Percentiles rank a stretch among this genome's conserved stretches.
Conservation (phyloP, 148 eudicot genomes). For the Mesembryanthemum crystallinum region DNA sequence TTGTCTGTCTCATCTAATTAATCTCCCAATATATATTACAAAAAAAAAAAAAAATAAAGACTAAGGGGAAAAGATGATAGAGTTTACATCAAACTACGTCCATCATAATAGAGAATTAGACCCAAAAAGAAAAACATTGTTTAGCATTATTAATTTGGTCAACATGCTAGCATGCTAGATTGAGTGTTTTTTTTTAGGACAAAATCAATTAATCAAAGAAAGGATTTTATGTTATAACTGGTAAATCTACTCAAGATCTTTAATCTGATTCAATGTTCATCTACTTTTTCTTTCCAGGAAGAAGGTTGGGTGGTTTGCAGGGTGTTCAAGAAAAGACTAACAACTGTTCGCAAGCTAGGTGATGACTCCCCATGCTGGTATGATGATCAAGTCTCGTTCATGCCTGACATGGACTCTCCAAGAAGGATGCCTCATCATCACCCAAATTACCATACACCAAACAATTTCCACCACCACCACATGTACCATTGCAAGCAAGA, state of each 20-base stretch:
- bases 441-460: conserved; percentile 36
- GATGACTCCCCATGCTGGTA: conserved; percentile 67
- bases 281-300: conserved; percentile 48
- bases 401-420: conserved; percentile 66
- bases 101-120: too few relatives aligned
- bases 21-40: too few relatives aligned
- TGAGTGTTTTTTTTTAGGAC: too few relatives aligned
- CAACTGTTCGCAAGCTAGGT: conserved; percentile 45
- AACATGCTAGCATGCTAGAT: too few relatives aligned
- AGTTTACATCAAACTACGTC: too few relatives aligned
- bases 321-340: conserved; percentile 73
- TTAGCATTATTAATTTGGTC: too few relatives aligned
- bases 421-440: conserved; percentile 35
- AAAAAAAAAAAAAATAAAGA: too few relatives aligned
- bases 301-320: conserved; percentile 95
- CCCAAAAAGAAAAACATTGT: too few relatives aligned
- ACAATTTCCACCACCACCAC: conserved; percentile 28
- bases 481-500: conserved; percentile 58
- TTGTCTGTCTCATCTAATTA: too few relatives aligned
- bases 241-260: neutral
- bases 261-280: neutral
- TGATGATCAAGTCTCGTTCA: conserved; percentile 69
- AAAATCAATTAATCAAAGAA: too few relatives aligned
- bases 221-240: too few relatives aligned
- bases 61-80: too few relatives aligned